A percentile compares a stretch with the other conserved stretches of the same genome.
These are phyloP conservation scores for Cronartium quercuum DNA, from an alignment of 1,284 basidiomycete species.

Conservation along the genomic window DNA sequence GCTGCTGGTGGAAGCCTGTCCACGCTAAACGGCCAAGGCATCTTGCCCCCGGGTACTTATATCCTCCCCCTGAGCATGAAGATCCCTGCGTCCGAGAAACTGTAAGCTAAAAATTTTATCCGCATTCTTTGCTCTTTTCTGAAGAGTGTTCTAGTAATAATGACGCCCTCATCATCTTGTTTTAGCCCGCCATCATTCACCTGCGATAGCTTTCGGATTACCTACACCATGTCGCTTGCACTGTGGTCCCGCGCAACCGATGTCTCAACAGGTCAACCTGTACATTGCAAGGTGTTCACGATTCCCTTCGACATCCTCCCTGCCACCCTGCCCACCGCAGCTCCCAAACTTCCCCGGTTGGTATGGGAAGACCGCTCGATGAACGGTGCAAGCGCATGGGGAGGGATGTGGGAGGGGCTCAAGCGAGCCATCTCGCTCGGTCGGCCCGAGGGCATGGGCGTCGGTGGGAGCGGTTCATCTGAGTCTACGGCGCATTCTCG, in stretches of 20 bases:
- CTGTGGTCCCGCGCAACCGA: constrained; percentile 43
- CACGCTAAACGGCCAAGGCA: constrained; percentile 39
- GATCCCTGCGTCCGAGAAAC: constrained; percentile 46
- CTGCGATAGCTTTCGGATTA: constrained; percentile 45
- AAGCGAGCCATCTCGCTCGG: constrained; percentile 19
- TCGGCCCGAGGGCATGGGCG: background rate
- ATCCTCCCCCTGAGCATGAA: constrained; percentile 48
- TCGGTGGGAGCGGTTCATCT: constrained; percentile 41
- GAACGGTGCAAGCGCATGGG: constrained; percentile 17
- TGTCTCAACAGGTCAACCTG: constrained; percentile 43
- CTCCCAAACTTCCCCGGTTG: constrained; percentile 29
- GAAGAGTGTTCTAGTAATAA: background rate
- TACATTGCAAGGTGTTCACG: constrained; percentile 46
- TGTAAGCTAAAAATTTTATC: constrained; percentile 42
- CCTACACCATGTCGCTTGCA: constrained; percentile 48
- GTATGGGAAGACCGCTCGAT: constrained; percentile 35
- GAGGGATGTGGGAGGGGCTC: constrained; percentile 26
- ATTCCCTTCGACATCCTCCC: constrained; percentile 48
- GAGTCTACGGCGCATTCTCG: constrained; percentile 43
- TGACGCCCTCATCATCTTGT: background rate
- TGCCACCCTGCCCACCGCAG: constrained; percentile 44
- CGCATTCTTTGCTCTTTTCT: background rate
- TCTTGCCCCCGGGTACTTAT: constrained; percentile 47
- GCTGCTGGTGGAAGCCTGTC: constrained; percentile 39
- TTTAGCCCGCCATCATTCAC: constrained; percentile 47